Evolutionary conservation across 768 basidiomycete genomes (phyloP).

Genomic region (Gloeopeniophorella convolvens): DNA sequence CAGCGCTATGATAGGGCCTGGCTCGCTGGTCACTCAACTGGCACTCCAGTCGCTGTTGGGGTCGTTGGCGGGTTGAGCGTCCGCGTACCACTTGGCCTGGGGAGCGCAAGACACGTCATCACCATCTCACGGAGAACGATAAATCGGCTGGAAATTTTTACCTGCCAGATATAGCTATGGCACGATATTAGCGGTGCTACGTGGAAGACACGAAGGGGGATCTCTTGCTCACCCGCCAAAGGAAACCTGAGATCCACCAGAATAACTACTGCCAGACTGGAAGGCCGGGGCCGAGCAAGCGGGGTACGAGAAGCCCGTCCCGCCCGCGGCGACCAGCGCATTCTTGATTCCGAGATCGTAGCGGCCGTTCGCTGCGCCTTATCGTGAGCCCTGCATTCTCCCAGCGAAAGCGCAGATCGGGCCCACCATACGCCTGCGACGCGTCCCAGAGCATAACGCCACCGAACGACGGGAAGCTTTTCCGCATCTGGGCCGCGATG

Average conservation of each 20-base stretch:
- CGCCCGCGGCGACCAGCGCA: conserved; percentile 51
- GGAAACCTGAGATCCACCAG: conserved; percentile 45
- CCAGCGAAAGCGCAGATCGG: neutral
- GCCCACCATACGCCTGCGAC: conserved; percentile 38
- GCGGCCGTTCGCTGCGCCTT: conserved; percentile 48
- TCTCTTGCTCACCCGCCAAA: conserved; percentile 40
- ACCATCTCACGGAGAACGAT: too few relatives aligned
- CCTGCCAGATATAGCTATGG: conserved; percentile 61
- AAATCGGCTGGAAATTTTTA: conserved; percentile 21
- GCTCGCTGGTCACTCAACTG: too few relatives aligned
- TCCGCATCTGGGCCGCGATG: conserved; percentile 30
- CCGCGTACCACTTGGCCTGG: conserved; percentile 58
- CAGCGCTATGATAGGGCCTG: too few relatives aligned
- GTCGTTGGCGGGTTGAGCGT: conserved; percentile 38
- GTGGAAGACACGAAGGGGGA: conserved; percentile 5
- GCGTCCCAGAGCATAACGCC: conserved; percentile 42
- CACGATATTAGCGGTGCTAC: too few relatives aligned
- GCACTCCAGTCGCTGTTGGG: conserved; percentile 59
- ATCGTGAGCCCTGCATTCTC: too few relatives aligned
- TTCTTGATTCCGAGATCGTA: conserved; percentile 59
- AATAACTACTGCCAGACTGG: conserved; percentile 42
- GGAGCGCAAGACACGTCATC: conserved; percentile 3
- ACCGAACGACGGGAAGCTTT: conserved; percentile 37
- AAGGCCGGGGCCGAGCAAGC: conserved; percentile 52
- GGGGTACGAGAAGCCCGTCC: conserved; percentile 63